phyloP scores from a whole-genome alignment of 176 grass and related monocot species.

The Oryza meyeriana region DNA sequence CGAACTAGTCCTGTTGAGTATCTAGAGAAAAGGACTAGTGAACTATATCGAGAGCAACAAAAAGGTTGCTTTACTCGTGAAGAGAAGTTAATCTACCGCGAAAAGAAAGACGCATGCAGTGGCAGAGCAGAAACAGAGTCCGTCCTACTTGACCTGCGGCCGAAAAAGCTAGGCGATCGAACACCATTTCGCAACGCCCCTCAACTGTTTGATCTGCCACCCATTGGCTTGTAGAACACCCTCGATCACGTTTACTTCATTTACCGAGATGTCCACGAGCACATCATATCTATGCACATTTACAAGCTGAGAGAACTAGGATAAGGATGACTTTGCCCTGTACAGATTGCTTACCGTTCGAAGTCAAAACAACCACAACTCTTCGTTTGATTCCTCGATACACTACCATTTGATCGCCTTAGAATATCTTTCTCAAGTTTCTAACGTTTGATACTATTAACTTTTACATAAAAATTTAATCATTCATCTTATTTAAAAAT shows the following conservation, averaged over 20 bases:
- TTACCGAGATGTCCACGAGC: neutral
- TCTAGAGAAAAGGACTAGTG: neutral
- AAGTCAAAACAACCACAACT: slow-evolving; percentile 39
- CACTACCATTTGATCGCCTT: neutral
- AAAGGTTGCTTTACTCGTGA: neutral
- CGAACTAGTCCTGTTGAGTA: neutral
- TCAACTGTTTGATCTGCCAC: neutral
- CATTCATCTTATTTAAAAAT: no score
- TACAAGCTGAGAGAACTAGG: neutral
- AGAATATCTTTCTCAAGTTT: no score
- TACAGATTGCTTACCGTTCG: neutral
- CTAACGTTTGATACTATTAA: no score
- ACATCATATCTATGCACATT: no score
- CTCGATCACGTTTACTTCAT: no score
- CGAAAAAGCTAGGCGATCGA: neutral
- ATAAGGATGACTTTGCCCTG: neutral
- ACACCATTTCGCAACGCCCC: neutral
- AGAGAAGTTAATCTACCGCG: neutral
- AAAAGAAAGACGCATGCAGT: neutral
- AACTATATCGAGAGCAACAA: neutral
- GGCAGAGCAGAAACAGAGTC: neutral
- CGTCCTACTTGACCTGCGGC: slow-evolving; percentile 25
- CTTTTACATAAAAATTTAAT: no score
- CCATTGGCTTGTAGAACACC: neutral
- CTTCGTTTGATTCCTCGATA: neutral